Percentiles rank a stretch among this genome's conserved stretches.
Conservation (phyloP, 805 yeast genomes). For the Kuraishia piskuri region DNA sequence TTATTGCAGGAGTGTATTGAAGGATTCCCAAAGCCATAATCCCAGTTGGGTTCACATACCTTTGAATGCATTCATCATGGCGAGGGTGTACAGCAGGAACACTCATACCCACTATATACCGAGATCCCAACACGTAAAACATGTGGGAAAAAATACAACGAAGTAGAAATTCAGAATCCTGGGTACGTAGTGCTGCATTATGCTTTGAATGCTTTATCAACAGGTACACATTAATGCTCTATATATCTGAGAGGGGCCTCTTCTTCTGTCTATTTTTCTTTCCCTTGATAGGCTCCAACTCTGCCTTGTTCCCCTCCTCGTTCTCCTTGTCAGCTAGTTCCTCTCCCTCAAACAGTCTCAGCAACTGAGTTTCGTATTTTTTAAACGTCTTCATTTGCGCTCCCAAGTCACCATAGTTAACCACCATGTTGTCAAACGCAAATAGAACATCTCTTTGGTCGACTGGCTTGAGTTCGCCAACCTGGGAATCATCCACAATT, state of each 20-base stretch:
- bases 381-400: slow-evolving; percentile 18
- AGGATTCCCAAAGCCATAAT: too few relatives aligned
- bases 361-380: not conserved
- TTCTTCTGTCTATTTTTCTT: slow-evolving; percentile 16
- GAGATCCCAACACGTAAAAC: too few relatives aligned
- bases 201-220: too few relatives aligned
- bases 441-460: slow-evolving; percentile 22
- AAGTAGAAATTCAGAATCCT: too few relatives aligned
- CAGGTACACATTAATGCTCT: too few relatives aligned
- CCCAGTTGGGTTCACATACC: too few relatives aligned
- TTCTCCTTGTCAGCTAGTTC: not conserved
- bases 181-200: too few relatives aligned
- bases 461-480: not conserved
- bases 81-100: too few relatives aligned
- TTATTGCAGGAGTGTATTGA: too few relatives aligned
- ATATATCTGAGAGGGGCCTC: slow-evolving; percentile 16
- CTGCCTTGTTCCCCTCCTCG: not conserved
- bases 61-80: too few relatives aligned
- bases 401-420: slow-evolving; percentile 35
- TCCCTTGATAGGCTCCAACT: slow-evolving; percentile 18
- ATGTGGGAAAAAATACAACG: too few relatives aligned
- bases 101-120: too few relatives aligned
- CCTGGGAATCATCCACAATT: not conserved
- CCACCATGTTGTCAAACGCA: slow-evolving; percentile 63
- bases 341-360: slow-evolving; percentile 3